A percentile compares a stretch with the other conserved stretches of the same genome.
Conservation (phyloP, 78 protist genomes). For the Carpediemonas membranifera region DNA sequence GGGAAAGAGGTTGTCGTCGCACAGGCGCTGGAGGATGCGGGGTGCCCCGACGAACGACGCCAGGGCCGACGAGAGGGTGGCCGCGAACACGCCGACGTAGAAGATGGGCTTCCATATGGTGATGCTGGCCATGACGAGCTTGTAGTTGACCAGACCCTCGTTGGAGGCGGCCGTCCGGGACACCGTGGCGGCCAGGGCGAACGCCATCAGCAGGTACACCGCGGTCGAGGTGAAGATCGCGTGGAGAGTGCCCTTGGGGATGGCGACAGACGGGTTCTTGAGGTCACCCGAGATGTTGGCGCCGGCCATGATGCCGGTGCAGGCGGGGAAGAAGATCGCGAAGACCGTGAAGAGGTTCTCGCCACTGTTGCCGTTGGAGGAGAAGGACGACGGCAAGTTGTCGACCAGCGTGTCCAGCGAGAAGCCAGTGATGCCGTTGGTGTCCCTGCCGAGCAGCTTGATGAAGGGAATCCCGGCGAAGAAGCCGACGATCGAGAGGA, state of each 20-base stretch:
- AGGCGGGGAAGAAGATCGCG: conserved; percentile 26
- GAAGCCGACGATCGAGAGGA: neutral
- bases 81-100: conserved; percentile 16
- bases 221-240: conserved; percentile 6
- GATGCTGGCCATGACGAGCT: neutral
- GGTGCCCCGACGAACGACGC: conserved; percentile 24
- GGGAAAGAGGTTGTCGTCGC: neutral
- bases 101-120: conserved; percentile 14
- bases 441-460: no score
- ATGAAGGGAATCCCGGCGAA: no score
- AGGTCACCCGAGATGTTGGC: conserved; percentile 29
- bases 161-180: neutral
- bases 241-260: conserved; percentile 15
- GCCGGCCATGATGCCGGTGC: conserved; percentile 34
- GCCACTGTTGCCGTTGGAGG: neutral
- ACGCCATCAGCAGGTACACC: neutral
- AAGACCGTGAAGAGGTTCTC: neutral
- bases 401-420: no score
- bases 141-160: neutral
- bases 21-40: conserved; percentile 5
- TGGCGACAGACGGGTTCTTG: conserved; percentile 5
- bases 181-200: neutral
- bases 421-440: no score
- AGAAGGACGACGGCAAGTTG: no score
- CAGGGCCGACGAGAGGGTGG: conserved; percentile 19